A percentile compares a stretch with the other conserved stretches of the same genome.
These are phyloP conservation scores for Cyclospora cayetanensis DNA, from an alignment of 169 alveolate genomes.

Conservation along the genomic window DNA sequence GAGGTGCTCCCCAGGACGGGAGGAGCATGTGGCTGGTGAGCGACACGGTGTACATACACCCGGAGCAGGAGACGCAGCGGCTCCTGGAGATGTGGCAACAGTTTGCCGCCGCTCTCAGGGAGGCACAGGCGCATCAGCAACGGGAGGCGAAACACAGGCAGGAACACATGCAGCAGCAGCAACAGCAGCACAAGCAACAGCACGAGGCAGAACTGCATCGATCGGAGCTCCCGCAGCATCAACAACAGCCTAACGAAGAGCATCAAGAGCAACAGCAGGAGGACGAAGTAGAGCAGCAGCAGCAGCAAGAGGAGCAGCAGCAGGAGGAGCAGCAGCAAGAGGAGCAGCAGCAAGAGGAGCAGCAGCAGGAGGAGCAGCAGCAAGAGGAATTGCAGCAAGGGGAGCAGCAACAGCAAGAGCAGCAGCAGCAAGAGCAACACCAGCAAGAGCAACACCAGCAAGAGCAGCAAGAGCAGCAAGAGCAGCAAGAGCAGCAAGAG, in stretches of 20 bases:
- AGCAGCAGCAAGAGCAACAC: not conserved
- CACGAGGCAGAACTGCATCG: not conserved
- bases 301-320: not conserved
- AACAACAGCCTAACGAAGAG: not conserved
- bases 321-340: not conserved
- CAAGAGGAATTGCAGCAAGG: not conserved
- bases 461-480: not conserved
- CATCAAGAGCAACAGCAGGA: constrained; percentile 8
- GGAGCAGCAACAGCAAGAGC: not conserved
- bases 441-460: not conserved
- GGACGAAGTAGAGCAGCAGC: not conserved
- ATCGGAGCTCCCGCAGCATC: not conserved
- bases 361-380: not conserved
- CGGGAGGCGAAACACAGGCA: not conserved
- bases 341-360: too few species aligned
- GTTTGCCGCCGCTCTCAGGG: constrained; percentile 12
- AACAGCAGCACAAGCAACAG: not conserved
- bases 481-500: not conserved
- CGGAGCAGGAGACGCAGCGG: constrained; percentile 5
- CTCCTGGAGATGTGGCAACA: not conserved
- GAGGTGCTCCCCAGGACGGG: not conserved
- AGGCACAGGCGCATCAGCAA: not conserved
- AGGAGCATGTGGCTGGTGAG: not conserved
- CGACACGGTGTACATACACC: constrained; percentile 15
- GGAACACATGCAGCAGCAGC: not conserved